Evolutionary conservation across 1,139 yeast species (phyloP).

Genomic region (Magnusiomyces tetraspermus): DNA sequence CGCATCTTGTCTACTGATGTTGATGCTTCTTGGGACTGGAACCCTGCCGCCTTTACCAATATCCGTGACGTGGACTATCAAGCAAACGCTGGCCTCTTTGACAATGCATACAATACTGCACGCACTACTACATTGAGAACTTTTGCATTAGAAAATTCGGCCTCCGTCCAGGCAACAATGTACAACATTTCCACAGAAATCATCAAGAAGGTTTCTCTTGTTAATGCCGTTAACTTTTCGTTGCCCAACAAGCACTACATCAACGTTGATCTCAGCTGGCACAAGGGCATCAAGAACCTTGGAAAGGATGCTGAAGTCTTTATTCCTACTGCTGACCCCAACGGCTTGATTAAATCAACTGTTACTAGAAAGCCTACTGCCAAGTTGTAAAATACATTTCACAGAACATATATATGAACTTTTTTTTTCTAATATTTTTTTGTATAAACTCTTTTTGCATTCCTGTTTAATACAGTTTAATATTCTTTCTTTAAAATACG

Average conservation of each 20-base stretch:
- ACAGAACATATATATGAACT: neutral
- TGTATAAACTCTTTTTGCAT: too few species aligned
- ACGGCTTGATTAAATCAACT: conserved; percentile 78
- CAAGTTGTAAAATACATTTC: conserved; percentile 20
- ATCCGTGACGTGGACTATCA: conserved; percentile 43
- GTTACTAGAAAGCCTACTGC: conserved; percentile 46
- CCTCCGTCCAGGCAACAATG: conserved; percentile 94
- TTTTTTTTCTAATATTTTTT: neutral
- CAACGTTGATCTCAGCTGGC: conserved; percentile 69
- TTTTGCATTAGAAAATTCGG: conserved; percentile 77
- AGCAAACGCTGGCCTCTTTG: conserved; percentile 60
- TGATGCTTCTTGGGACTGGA: conserved; percentile 65
- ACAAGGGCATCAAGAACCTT: conserved; percentile 59
- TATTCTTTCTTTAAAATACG: too few species aligned
- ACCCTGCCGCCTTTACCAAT: conserved; percentile 41
- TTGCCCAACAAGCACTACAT: conserved; percentile 90
- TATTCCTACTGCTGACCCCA: conserved; percentile 88
- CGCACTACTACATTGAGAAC: conserved; percentile 61
- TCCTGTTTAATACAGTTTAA: too few species aligned
- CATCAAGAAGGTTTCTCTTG: conserved; percentile 45
- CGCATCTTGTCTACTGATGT: conserved; percentile 84
- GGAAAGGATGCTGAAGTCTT: conserved; percentile 62
- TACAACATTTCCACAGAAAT: conserved; percentile 78
- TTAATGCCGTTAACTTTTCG: conserved; percentile 57
- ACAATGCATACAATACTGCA: conserved; percentile 50